Evolutionary conservation across 2,329 filamentous ascomycete genomes (phyloP).

Genomic region (Fusarium subglutinans): DNA sequence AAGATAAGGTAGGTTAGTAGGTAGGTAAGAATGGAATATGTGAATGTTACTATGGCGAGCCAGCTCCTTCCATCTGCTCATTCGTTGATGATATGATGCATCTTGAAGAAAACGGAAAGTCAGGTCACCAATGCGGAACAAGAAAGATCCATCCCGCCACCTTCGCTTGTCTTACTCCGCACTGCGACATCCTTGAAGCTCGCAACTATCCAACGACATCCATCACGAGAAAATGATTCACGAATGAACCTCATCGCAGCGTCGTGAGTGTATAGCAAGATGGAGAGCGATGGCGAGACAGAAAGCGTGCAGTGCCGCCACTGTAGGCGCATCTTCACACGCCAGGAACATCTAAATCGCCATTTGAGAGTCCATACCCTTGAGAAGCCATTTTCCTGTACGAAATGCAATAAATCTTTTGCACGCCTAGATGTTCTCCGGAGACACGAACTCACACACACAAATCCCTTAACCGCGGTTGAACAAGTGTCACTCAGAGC

Average conservation of each 20-base stretch:
- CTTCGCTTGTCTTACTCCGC: neutral
- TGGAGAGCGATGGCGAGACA: neutral
- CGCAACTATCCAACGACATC: neutral
- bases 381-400: slow-evolving; percentile 27
- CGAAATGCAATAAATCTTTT: slow-evolving; percentile 24
- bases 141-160: slow-evolving; percentile 5
- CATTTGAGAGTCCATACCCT: slow-evolving; percentile 25
- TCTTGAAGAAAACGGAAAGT: neutral
- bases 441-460: slow-evolving; percentile 21
- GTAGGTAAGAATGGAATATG: neutral
- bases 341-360: slow-evolving; percentile 27
- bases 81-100: neutral
- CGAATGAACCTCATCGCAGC: neutral
- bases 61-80: neutral
- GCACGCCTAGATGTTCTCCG: slow-evolving; percentile 25
- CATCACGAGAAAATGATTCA: neutral
- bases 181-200: neutral
- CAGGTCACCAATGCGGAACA: neutral
- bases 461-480: neutral
- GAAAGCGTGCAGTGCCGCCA: neutral
- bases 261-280: neutral
- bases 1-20: neutral
- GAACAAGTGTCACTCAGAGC: slow-evolving; percentile 11
- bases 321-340: slow-evolving; percentile 8
- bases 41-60: neutral